phyloP scores from a whole-genome alignment of 352 stramenopile species.

The Pythium coloratum region DNA sequence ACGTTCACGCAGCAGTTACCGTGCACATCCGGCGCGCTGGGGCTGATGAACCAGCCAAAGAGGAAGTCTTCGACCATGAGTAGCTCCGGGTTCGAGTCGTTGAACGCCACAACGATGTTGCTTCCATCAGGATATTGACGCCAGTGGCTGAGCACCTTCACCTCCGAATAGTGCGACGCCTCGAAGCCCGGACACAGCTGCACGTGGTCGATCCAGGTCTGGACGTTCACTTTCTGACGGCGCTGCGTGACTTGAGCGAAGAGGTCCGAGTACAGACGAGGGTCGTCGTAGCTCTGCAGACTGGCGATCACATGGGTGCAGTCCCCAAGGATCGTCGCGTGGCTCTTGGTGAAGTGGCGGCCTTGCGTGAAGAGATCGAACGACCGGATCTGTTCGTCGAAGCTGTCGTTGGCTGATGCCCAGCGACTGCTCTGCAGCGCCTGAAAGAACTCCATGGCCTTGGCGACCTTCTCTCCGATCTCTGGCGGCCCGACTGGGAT shows the following conservation, averaged over 20 bases:
- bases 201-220: constrained; percentile 43
- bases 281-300: constrained; percentile 52
- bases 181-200: constrained; percentile 18
- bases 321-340: constrained; percentile 42
- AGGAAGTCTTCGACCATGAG: constrained; percentile 29
- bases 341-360: constrained; percentile 53
- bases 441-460: constrained; percentile 66
- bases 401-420: constrained; percentile 22
- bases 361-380: constrained; percentile 45
- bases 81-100: constrained; percentile 24
- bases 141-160: constrained; percentile 32
- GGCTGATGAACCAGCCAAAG: constrained; percentile 36
- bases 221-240: constrained; percentile 44
- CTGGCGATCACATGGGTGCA: constrained; percentile 39
- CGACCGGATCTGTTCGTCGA: constrained; percentile 19
- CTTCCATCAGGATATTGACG: constrained; percentile 36
- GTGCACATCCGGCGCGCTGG: constrained; percentile 9
- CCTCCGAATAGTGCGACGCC: constrained; percentile 11
- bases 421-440: constrained; percentile 60
- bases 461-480: constrained; percentile 55
- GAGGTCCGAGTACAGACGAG: constrained; percentile 50
- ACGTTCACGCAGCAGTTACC: constrained; percentile 30
- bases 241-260: constrained; percentile 39
- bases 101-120: constrained; percentile 33
- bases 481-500: constrained; percentile 39